Evolutionary conservation across 1,139 yeast species (phyloP).

Genomic region (Debaryomyces sp.): DNA sequence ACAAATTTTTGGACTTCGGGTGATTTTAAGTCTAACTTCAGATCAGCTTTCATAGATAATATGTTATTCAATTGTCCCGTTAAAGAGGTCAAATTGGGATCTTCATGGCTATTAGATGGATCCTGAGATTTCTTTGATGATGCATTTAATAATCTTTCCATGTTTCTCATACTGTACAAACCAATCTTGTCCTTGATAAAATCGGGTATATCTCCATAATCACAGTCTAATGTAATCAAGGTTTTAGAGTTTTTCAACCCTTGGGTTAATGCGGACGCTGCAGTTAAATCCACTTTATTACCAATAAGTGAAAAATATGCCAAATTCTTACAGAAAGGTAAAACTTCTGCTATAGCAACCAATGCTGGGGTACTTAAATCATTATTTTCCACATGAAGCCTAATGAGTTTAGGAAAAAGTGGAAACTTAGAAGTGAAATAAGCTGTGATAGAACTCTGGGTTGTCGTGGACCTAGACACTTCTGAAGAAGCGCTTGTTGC

Average conservation of each 20-base stretch:
- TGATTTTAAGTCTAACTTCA: constrained; percentile 29
- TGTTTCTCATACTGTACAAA: constrained; percentile 68
- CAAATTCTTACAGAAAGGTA: constrained; percentile 63
- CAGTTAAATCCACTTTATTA: constrained; percentile 50
- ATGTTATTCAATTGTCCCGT: constrained; percentile 42
- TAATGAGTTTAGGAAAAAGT: constrained; percentile 53
- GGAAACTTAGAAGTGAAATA: constrained; percentile 59
- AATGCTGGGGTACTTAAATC: constrained; percentile 49
- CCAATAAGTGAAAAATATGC: constrained; percentile 65
- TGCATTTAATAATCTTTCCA: constrained; percentile 49
- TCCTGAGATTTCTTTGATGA: constrained; percentile 14
- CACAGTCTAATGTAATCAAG: constrained; percentile 44
- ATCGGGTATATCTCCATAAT: constrained; percentile 39
- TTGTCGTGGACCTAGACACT: constrained; percentile 3
- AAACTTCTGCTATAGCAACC: constrained; percentile 56
- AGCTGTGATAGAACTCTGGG: constrained; percentile 28
- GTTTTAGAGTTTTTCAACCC: constrained; percentile 44
- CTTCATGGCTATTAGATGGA: constrained; percentile 3
- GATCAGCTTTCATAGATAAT: constrained; percentile 30
- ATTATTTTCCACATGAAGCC: constrained; percentile 67
- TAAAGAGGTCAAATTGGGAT: constrained; percentile 23
- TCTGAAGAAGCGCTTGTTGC: constrained; percentile 2
- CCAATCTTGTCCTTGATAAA: constrained; percentile 61
- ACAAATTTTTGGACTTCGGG: constrained; percentile 45
- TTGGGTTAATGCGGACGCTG: constrained; percentile 43